Evolutionary conservation across 192 early-diverging fungal genomes (phyloP).

Genomic region (Backusella westeae): DNA sequence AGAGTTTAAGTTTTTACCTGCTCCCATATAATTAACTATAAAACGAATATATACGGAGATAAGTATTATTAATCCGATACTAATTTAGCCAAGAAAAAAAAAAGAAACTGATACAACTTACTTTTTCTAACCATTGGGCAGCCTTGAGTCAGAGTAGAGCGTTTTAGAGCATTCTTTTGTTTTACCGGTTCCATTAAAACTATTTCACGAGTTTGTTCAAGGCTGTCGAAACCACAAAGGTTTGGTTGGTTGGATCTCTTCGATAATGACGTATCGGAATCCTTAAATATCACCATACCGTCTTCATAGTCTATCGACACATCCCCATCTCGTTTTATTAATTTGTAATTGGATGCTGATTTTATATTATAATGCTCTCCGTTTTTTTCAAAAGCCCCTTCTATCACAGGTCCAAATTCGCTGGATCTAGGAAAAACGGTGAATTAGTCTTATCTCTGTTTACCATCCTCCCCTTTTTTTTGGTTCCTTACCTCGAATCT

Average conservation of each 20-base stretch:
- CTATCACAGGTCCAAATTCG: conserved; percentile 37
- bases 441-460: neutral
- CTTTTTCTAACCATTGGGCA: conserved; percentile 15
- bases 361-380: conserved; percentile 59
- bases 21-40: conserved; percentile 37
- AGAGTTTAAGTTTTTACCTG: conserved; percentile 21
- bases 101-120: neutral
- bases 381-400: conserved; percentile 53
- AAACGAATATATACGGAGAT: neutral
- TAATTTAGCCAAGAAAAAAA: neutral
- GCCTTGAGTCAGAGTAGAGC: neutral
- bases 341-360: conserved; percentile 44
- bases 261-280: conserved; percentile 11
- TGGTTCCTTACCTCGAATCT: conserved; percentile 18
- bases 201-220: neutral
- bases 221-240: conserved; percentile 23
- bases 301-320: conserved; percentile 10
- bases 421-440: conserved; percentile 9
- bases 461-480: conserved; percentile 2
- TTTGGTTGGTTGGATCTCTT: neutral
- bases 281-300: conserved; percentile 22
- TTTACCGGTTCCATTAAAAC: neutral
- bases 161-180: neutral
- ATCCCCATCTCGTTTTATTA: conserved; percentile 50
- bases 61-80: neutral